A percentile compares a stretch with the other conserved stretches of the same genome.
Conservation (phyloP, 2,329 filamentous ascomycete genomes). For the Phoma herbarum region DNA sequence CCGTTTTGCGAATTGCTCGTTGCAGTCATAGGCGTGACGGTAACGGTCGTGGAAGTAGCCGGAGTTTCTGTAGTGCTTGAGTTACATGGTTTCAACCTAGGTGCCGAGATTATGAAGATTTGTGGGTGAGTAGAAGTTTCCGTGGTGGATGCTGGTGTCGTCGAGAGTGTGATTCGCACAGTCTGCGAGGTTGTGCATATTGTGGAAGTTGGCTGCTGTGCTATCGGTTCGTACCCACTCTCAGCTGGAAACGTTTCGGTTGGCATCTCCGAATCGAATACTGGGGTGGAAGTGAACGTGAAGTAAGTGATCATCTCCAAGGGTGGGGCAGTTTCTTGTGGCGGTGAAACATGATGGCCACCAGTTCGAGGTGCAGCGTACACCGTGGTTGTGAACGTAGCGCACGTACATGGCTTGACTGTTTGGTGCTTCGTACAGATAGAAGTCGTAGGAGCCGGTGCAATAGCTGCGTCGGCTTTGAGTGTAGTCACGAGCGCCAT, state of each 20-base stretch:
- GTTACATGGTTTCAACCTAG: not conserved
- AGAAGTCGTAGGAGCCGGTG: not conserved
- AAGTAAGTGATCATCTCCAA: constrained; percentile 6
- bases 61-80: not conserved
- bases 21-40: not conserved
- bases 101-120: constrained; percentile 5
- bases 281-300: not conserved
- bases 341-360: not conserved
- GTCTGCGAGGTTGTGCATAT: constrained; percentile 2
- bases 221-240: not conserved
- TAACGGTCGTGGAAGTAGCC: not conserved
- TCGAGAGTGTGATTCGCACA: constrained; percentile 17
- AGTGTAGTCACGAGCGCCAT: constrained; percentile 12
- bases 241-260: not conserved
- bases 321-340: not conserved
- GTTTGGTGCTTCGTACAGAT: constrained; percentile 5
- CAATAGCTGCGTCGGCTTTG: not conserved
- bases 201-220: not conserved
- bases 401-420: constrained; percentile 9
- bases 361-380: constrained; percentile 5
- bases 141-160: not conserved
- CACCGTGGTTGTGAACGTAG: constrained; percentile 4
- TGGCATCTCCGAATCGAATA: not conserved
- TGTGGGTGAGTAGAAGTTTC: not conserved
- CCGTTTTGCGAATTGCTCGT: not conserved